These are phyloP conservation scores for Basipetospora chlamydospora DNA, from an alignment of 2,329 filamentous ascomycete species.

Conservation along the genomic window DNA sequence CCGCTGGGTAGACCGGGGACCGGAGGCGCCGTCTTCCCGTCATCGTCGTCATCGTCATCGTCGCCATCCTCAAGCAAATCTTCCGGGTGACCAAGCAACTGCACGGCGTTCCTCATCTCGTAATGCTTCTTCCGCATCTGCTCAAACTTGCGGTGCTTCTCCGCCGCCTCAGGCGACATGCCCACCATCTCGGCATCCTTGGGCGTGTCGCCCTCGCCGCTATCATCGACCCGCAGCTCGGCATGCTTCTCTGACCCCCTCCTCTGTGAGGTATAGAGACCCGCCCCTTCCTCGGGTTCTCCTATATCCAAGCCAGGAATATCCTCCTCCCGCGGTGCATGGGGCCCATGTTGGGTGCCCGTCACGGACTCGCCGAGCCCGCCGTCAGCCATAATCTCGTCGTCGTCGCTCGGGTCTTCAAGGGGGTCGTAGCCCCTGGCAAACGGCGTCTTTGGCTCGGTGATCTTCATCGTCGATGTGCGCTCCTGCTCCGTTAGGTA, in stretches of 20 bases:
- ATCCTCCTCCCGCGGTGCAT: constrained; percentile 39
- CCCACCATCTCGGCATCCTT: constrained; percentile 39
- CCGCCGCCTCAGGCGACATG: constrained; percentile 56
- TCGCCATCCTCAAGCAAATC: constrained; percentile 48
- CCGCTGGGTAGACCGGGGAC: constrained; percentile 19
- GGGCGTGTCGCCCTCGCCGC: constrained; percentile 39
- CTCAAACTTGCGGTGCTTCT: constrained; percentile 89
- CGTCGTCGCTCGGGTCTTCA: constrained; percentile 75
- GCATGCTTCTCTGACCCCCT: constrained; percentile 83
- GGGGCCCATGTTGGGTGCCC: constrained; percentile 5
- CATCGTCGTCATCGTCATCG: constrained; percentile 40
- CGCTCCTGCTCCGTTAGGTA: constrained; percentile 96
- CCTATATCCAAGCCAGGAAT: constrained; percentile 88
- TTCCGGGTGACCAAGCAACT: constrained; percentile 66
- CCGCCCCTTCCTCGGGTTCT: constrained; percentile 86
- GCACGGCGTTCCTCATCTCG: constrained; percentile 93
- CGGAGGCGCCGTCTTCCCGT: constrained; percentile 25
- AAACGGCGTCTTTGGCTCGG: constrained; percentile 95
- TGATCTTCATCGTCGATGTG: constrained; percentile 95
- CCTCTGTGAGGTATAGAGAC: no score
- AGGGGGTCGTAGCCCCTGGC: constrained; percentile 80
- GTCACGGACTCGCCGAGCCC: constrained; percentile 11
- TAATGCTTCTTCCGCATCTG: constrained; percentile 90
- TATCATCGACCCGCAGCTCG: constrained; percentile 33
- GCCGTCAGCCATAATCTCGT: constrained; percentile 48